Conservation (phyloP, 192 early-diverging fungal genomes). For the Powellomyces hirtus region DNA sequence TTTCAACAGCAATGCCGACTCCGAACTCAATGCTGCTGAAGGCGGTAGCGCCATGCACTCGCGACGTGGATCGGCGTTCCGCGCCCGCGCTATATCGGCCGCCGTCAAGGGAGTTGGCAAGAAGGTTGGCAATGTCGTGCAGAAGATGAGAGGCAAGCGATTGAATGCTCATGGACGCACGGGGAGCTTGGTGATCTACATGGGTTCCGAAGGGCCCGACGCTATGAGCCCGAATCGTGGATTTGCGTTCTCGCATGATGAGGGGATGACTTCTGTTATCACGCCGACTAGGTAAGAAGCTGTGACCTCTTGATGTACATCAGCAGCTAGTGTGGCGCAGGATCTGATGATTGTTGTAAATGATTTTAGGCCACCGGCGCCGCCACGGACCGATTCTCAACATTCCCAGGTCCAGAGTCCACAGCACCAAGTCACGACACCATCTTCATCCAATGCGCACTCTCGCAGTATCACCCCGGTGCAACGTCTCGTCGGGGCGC, state of each 20-base stretch:
- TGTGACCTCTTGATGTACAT: background rate
- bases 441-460: background rate
- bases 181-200: slow-evolving; percentile 43
- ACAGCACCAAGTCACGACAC: background rate
- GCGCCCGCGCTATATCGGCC: background rate
- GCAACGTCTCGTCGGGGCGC: background rate
- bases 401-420: background rate
- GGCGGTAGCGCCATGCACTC: background rate
- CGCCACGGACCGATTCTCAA: slow-evolving; percentile 5
- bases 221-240: slow-evolving; percentile 40
- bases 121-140: background rate
- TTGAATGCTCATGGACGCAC: slow-evolving; percentile 14
- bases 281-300: slow-evolving; percentile 34
- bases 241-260: slow-evolving; percentile 53
- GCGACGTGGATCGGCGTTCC: slow-evolving; percentile 2
- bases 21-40: background rate
- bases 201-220: slow-evolving; percentile 40
- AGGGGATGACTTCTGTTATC: slow-evolving; percentile 52
- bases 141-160: slow-evolving; percentile 3
- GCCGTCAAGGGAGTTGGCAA: slow-evolving; percentile 14
- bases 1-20: background rate
- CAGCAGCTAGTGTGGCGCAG: background rate
- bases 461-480: background rate
- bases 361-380: slow-evolving; percentile 15
- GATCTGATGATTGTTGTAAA: background rate